Conservation (phyloP, 148 eudicot genomes). For the Fallopia convolvulus region DNA sequence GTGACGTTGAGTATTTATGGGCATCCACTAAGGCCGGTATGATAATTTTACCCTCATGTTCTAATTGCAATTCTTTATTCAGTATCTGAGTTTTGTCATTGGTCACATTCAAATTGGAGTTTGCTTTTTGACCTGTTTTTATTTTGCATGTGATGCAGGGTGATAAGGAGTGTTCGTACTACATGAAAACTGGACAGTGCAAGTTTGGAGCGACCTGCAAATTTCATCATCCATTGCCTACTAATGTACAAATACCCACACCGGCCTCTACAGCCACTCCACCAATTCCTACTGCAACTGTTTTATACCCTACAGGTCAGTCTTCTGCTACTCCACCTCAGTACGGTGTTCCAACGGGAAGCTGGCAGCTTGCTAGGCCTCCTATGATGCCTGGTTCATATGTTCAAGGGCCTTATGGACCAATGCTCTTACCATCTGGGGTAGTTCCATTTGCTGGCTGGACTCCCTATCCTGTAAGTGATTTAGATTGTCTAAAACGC, state of each 20-base stretch:
- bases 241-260: conserved; percentile 24
- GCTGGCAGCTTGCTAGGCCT: conserved; percentile 75
- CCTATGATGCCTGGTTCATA: conserved; percentile 65
- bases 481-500: not conserved
- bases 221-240: conserved; percentile 12
- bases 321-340: conserved; percentile 41
- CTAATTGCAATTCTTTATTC: not conserved
- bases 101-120: not conserved
- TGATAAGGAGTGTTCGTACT: conserved; percentile 54
- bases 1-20: conserved; percentile 56
- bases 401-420: conserved; percentile 68
- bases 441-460: conserved; percentile 76
- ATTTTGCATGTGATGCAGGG: conserved; percentile 41
- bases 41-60: conserved; percentile 7
- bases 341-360: conserved; percentile 51
- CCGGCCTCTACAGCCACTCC: conserved; percentile 28
- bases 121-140: not conserved
- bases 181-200: conserved; percentile 14
- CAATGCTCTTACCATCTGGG: conserved; percentile 60
- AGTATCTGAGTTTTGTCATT: not conserved
- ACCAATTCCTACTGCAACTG: conserved; percentile 34
- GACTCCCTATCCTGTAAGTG: conserved; percentile 76
- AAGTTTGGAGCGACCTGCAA: conserved; percentile 14
- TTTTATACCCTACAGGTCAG: conserved; percentile 37
- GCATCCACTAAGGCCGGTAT: conserved; percentile 79